A percentile compares a stretch with the other conserved stretches of the same genome.
phyloP scores from a whole-genome alignment of 805 yeast species.

The Lipomyces lipofer region DNA sequence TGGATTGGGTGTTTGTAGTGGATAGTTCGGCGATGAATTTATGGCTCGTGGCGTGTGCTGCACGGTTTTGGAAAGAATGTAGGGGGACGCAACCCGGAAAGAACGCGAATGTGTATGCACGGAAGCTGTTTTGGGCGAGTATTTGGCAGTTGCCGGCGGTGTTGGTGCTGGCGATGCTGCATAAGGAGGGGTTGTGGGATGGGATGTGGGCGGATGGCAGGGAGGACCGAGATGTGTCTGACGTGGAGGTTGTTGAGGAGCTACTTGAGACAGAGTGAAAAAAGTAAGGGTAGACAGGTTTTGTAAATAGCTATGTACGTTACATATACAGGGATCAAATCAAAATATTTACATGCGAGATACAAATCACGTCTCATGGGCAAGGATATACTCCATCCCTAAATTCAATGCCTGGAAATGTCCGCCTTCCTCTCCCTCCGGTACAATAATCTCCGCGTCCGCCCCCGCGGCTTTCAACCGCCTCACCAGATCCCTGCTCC shows the following conservation, averaged over 20 bases:
- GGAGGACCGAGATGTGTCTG: not conserved
- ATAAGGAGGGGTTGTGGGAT: constrained; percentile 95
- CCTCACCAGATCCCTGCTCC: constrained; percentile 21
- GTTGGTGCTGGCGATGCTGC: constrained; percentile 86
- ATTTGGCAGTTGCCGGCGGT: constrained; percentile 93
- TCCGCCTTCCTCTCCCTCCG: constrained; percentile 28
- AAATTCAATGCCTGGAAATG: constrained; percentile 28
- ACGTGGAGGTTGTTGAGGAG: constrained; percentile 1
- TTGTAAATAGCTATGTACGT: not conserved
- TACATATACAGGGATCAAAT: too few species aligned
- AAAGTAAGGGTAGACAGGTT: not conserved
- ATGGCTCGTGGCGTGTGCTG: constrained; percentile 81
- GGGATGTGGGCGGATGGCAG: constrained; percentile 46
- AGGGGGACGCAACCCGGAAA: constrained; percentile 13
- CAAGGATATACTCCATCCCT: constrained; percentile 27
- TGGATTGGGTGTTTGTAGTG: constrained; percentile 76
- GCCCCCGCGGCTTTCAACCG: constrained; percentile 30
- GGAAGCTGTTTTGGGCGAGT: constrained; percentile 87
- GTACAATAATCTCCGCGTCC: constrained; percentile 24
- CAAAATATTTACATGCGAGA: too few species aligned
- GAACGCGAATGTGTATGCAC: constrained; percentile 59
- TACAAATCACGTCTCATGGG: too few species aligned
- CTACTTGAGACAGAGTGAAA: not conserved
- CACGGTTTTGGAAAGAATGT: constrained; percentile 80
- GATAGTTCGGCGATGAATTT: constrained; percentile 82